Conservation (phyloP, 371 early-diverging fungal genomes). For the Dinochytrium kinnereticum region DNA sequence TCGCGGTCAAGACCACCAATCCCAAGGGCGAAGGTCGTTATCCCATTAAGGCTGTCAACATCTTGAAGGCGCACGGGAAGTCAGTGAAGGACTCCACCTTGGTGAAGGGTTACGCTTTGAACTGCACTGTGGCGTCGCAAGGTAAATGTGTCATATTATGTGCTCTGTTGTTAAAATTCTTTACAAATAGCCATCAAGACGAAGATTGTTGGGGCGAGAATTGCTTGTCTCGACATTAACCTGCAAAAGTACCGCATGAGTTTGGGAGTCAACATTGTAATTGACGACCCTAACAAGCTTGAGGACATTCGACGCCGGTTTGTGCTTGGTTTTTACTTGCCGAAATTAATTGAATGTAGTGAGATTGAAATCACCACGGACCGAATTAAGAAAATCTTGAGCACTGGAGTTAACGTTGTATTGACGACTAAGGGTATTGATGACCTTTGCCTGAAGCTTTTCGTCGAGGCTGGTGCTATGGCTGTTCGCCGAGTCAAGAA, state of each 20-base stretch:
- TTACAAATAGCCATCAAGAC: slow-evolving; percentile 81
- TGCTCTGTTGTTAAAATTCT: background rate
- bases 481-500: slow-evolving; percentile 97
- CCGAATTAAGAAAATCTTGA: slow-evolving; percentile 94
- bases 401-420: slow-evolving; percentile 97
- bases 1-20: slow-evolving; percentile 88
- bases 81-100: slow-evolving; percentile 90
- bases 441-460: slow-evolving; percentile 97
- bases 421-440: slow-evolving; percentile 99
- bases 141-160: slow-evolving; percentile 32
- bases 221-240: slow-evolving; percentile 99
- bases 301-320: slow-evolving; percentile 95
- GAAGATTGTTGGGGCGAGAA: slow-evolving; percentile 87
- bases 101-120: slow-evolving; percentile 97
- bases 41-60: slow-evolving; percentile 97
- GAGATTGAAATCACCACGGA: slow-evolving; percentile 97
- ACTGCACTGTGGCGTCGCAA: slow-evolving; percentile 98
- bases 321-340: background rate
- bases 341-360: slow-evolving; percentile 49
- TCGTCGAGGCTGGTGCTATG: slow-evolving; percentile 95
- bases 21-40: slow-evolving; percentile 90
- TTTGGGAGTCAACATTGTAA: slow-evolving; percentile 96
- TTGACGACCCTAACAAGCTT: slow-evolving; percentile 97
- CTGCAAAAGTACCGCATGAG: slow-evolving; percentile 99
- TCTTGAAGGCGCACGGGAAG: slow-evolving; percentile 99